Conservation (phyloP, 768 basidiomycete genomes). For the Leccinum truebloodii region DNA sequence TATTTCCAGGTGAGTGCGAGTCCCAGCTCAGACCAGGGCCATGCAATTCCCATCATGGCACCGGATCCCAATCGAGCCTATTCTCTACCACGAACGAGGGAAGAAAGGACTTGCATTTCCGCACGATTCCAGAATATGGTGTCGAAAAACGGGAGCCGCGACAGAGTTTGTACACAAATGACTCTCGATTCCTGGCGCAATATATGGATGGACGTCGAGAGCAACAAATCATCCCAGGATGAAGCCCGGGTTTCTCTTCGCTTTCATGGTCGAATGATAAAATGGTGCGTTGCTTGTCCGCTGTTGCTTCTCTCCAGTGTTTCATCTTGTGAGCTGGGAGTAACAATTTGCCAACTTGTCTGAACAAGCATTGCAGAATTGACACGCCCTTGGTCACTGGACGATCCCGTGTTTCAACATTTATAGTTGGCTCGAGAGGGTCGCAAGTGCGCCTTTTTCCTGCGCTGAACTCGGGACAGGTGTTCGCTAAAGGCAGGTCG, state of each 20-base stretch:
- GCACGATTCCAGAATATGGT: no score
- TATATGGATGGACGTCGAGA: no score
- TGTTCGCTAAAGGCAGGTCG: no score
- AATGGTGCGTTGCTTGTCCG: background rate
- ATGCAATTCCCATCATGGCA: no score
- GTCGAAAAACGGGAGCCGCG: no score
- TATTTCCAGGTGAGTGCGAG: background rate
- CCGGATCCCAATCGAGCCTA: background rate
- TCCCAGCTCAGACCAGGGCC: background rate
- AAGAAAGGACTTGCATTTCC: no score
- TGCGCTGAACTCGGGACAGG: no score
- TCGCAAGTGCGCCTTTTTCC: no score
- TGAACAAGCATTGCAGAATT: background rate
- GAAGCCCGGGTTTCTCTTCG: background rate
- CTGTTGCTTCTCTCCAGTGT: background rate
- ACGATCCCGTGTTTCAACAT: background rate
- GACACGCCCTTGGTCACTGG: background rate
- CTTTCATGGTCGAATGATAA: background rate
- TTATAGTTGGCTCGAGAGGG: no score
- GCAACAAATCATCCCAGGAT: no score
- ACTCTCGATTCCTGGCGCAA: no score
- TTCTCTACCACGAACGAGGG: background rate
- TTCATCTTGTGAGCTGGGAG: background rate
- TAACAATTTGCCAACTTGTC: background rate
- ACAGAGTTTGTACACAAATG: no score